These are phyloP conservation scores for Ganoderma lingzhi DNA, from an alignment of 1,284 basidiomycete species.

Conservation along the genomic window DNA sequence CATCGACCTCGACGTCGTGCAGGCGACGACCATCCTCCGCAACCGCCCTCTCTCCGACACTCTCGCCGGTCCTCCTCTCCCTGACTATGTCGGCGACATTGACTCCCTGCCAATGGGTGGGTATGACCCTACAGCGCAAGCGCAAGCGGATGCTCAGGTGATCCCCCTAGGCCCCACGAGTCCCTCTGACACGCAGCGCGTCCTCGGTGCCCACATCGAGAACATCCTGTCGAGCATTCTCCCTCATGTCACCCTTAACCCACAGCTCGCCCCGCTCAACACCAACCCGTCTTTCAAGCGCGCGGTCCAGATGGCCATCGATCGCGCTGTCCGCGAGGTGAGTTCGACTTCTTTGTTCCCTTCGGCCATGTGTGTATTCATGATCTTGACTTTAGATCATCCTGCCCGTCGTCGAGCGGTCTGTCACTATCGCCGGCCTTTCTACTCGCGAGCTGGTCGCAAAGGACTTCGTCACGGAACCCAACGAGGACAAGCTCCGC, in stretches of 20 bases:
- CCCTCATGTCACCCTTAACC: constrained; percentile 82
- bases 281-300: constrained; percentile 90
- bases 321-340: constrained; percentile 94
- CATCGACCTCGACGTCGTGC: constrained; percentile 88
- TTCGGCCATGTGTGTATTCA: constrained; percentile 1
- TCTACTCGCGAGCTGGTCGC: constrained; percentile 95
- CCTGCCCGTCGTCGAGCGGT: constrained; percentile 96
- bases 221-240: constrained; percentile 80
- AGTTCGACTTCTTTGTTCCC: constrained; percentile 32
- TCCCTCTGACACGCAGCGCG: constrained; percentile 66
- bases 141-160: constrained; percentile 63
- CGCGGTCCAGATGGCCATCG: constrained; percentile 91
- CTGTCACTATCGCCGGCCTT: constrained; percentile 99
- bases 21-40: constrained; percentile 86
- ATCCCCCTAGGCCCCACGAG: constrained; percentile 63
- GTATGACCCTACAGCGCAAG: constrained; percentile 60
- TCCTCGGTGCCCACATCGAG: constrained; percentile 76
- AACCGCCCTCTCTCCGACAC: constrained; percentile 66
- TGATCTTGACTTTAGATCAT: constrained; percentile 72
- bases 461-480: constrained; percentile 97
- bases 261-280: constrained; percentile 76
- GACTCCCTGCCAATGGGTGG: constrained; percentile 75
- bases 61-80: constrained; percentile 63
- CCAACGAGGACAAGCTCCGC: constrained; percentile 90
- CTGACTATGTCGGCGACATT: constrained; percentile 77